Conservation (phyloP, 768 basidiomycete genomes). For the Tylopilus vinaceipallidus region DNA sequence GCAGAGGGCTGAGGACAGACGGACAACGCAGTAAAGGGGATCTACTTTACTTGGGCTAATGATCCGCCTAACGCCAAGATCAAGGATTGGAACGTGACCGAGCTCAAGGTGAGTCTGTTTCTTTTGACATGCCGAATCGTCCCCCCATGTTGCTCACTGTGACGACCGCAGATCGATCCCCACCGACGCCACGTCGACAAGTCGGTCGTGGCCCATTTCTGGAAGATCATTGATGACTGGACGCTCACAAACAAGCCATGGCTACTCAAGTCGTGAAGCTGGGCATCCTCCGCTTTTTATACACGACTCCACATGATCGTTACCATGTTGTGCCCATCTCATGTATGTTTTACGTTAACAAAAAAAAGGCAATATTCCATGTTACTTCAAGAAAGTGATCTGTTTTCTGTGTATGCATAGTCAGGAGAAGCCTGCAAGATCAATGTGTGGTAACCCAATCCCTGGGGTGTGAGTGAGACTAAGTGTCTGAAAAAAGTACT, state of each 20-base stretch:
- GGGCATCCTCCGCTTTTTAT: too few relatives aligned
- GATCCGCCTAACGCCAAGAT: slow-evolving; percentile 87
- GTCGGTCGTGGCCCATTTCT: slow-evolving; percentile 92
- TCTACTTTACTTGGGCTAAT: slow-evolving; percentile 93
- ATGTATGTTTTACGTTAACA: too few relatives aligned
- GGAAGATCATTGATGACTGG: slow-evolving; percentile 90
- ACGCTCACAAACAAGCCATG: slow-evolving; percentile 77
- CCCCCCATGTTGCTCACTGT: background rate
- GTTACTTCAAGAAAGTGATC: too few relatives aligned
- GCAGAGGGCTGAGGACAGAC: too few relatives aligned
- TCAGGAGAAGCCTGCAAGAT: too few relatives aligned
- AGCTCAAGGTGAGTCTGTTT: slow-evolving; percentile 66
- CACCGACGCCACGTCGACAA: slow-evolving; percentile 91
- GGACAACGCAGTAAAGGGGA: slow-evolving; percentile 89
- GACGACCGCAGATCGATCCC: slow-evolving; percentile 87
- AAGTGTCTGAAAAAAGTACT: too few relatives aligned
- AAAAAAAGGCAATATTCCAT: too few relatives aligned
- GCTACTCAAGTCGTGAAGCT: slow-evolving; percentile 50
- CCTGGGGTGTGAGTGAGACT: too few relatives aligned
- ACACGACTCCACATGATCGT: too few relatives aligned
- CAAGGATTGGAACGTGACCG: slow-evolving; percentile 96
- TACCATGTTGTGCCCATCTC: too few relatives aligned
- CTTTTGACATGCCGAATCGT: background rate
- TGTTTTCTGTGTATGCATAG: too few relatives aligned
- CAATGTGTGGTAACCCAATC: too few relatives aligned